A percentile compares a stretch with the other conserved stretches of the same genome.
phyloP scores from a whole-genome alignment of 2,329 filamentous ascomycete genomes.

The Talaromyces verruculosus region DNA sequence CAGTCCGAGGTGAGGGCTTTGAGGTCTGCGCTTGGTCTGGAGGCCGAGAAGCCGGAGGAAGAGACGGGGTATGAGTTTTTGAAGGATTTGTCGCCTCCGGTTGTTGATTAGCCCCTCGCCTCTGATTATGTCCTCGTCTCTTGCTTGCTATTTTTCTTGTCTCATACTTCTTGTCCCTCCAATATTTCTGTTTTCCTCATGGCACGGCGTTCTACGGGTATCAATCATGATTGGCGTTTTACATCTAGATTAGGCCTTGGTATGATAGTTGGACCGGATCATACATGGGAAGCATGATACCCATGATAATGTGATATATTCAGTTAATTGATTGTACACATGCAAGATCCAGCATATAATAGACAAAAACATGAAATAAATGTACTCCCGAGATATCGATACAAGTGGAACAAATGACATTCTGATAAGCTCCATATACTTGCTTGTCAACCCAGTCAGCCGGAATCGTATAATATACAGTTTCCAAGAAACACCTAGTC shows the following conservation, averaged over 20 bases:
- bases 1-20: conserved; percentile 52
- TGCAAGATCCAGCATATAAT: neutral
- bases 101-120: conserved; percentile 30
- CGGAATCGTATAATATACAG: neutral
- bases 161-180: neutral
- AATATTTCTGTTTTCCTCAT: neutral
- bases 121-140: neutral
- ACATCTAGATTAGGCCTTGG: neutral
- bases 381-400: neutral
- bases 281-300: conserved; percentile 10
- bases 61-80: conserved; percentile 52
- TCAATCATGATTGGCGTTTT: neutral
- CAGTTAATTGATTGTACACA: neutral
- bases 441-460: neutral
- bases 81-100: conserved; percentile 43
- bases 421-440: neutral
- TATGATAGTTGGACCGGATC: neutral
- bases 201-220: conserved; percentile 8
- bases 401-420: neutral
- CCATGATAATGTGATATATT: conserved; percentile 6
- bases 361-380: neutral
- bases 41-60: conserved; percentile 49
- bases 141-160: neutral
- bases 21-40: conserved; percentile 50
- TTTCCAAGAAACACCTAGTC: neutral